Percentiles rank a stretch among this genome's conserved stretches.
Evolutionary conservation across 2,329 filamentous ascomycete species (phyloP).

Genomic region (Didymella pinodella): DNA sequence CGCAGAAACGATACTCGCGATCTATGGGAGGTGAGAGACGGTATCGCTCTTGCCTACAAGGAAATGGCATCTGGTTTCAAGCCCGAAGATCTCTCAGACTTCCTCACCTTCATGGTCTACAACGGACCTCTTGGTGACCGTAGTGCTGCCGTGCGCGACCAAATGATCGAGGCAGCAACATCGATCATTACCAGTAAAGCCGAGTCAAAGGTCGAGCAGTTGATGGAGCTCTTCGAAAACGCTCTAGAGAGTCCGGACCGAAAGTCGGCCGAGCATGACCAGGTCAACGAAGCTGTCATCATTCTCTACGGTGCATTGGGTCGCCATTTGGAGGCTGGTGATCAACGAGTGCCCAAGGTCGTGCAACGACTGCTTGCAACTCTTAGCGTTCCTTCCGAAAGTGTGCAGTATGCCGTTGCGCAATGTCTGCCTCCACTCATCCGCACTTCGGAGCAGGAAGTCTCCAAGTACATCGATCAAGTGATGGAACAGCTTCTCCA

Average conservation of each 20-base stretch:
- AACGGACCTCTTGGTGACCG: constrained; percentile 86
- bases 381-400: constrained; percentile 92
- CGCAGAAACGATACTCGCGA: constrained; percentile 87
- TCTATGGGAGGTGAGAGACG: constrained; percentile 90
- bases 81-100: constrained; percentile 73
- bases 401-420: constrained; percentile 94
- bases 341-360: constrained; percentile 85
- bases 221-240: constrained; percentile 91
- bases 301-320: constrained; percentile 96
- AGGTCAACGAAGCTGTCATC: constrained; percentile 95
- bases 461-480: constrained; percentile 79
- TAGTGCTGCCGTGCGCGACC: constrained; percentile 76
- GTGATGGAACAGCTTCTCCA: constrained; percentile 83
- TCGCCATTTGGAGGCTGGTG: constrained; percentile 83
- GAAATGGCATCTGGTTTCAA: constrained; percentile 77
- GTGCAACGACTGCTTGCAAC: constrained; percentile 86
- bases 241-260: constrained; percentile 87
- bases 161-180: constrained; percentile 92
- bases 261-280: constrained; percentile 80
- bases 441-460: constrained; percentile 77
- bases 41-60: constrained; percentile 85
- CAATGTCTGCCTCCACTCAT: constrained; percentile 94
- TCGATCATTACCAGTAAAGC: constrained; percentile 82
- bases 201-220: constrained; percentile 79
- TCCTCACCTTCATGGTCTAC: constrained; percentile 86